Evolutionary conservation across 1,284 basidiomycete species (phyloP).

Genomic region (Schizophyllum commune): DNA sequence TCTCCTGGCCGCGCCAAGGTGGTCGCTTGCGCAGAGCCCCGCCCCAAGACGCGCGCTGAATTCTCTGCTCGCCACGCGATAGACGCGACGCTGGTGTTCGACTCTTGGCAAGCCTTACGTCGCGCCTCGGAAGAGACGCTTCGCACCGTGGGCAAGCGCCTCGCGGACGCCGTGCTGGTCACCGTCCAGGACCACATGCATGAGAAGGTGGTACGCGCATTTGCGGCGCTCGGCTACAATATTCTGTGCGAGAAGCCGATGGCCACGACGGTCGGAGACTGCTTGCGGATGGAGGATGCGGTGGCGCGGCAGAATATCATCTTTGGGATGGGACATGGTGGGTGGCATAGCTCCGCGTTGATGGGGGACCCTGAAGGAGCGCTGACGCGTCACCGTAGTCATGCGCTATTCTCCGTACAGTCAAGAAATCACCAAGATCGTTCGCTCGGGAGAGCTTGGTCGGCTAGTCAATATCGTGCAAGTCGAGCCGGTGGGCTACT

Average conservation of each 20-base stretch:
- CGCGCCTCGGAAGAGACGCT: conserved; percentile 61
- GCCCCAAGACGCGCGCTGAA: conserved; percentile 50
- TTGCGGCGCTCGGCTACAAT: conserved; percentile 75
- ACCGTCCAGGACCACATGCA: conserved; percentile 77
- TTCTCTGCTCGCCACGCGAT: conserved; percentile 53
- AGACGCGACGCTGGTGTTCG: conserved; percentile 59
- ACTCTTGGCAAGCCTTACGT: conserved; percentile 65
- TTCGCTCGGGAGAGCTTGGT: conserved; percentile 66
- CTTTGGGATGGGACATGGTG: conserved; percentile 83
- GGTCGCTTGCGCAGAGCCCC: conserved; percentile 78
- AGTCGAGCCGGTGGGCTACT: conserved; percentile 72
- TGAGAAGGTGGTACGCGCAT: conserved; percentile 62
- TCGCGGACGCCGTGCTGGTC: conserved; percentile 76
- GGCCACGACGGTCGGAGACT: conserved; percentile 68
- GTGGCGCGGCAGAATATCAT: conserved; percentile 61
- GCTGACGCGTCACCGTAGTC: conserved; percentile 35
- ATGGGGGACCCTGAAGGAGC: neutral
- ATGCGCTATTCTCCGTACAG: conserved; percentile 82
- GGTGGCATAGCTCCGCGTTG: conserved; percentile 10
- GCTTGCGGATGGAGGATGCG: conserved; percentile 66
- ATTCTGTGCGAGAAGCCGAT: conserved; percentile 89
- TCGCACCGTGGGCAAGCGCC: conserved; percentile 49
- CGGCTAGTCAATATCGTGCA: conserved; percentile 74
- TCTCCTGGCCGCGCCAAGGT: conserved; percentile 63
- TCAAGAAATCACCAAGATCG: conserved; percentile 57